Evolutionary conservation across 2,329 filamentous ascomycete species (phyloP).

Genomic region (Fusarium penzigii): DNA sequence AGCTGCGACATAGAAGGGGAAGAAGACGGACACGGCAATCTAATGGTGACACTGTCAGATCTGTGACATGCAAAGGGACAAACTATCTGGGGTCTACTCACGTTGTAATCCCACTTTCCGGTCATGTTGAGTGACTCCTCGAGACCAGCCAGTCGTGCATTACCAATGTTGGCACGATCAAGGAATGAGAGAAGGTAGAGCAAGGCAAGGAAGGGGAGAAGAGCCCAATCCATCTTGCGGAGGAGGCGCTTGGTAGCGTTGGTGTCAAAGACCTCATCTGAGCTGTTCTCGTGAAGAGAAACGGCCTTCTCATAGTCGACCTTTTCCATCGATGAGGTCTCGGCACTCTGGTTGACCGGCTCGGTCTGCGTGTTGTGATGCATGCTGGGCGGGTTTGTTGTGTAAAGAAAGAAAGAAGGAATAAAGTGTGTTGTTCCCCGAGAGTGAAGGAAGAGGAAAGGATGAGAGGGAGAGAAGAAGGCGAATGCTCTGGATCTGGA

Average conservation of each 20-base stretch:
- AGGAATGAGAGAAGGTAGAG: conserved; percentile 60
- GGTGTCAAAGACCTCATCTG: conserved; percentile 31
- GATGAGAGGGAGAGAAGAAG: conserved; percentile 19
- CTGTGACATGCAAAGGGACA: neutral
- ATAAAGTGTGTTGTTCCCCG: conserved; percentile 12
- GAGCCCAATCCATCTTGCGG: conserved; percentile 53
- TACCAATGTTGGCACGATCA: conserved; percentile 48
- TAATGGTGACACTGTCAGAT: conserved; percentile 16
- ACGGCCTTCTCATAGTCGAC: conserved; percentile 29
- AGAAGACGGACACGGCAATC: conserved; percentile 51
- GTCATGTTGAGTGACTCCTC: conserved; percentile 33
- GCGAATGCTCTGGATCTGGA: conserved; percentile 24
- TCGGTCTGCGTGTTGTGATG: conserved; percentile 13
- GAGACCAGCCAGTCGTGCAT: conserved; percentile 60
- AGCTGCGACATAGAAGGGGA: conserved; percentile 52
- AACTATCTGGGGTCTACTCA: conserved; percentile 15
- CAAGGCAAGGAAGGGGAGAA: conserved; percentile 61
- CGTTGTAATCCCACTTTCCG: conserved; percentile 37
- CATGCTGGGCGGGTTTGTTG: conserved; percentile 17
- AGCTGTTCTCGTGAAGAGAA: conserved; percentile 26
- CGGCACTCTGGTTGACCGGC: conserved; percentile 12
- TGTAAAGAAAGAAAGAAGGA: neutral
- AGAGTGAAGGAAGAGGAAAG: conserved; percentile 5
- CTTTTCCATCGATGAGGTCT: conserved; percentile 31
- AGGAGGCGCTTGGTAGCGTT: conserved; percentile 51